Evolutionary conservation across 1,284 basidiomycete species (phyloP), one percentile per base, ranked within the genome.

Genomic region (Tylopilus orsonianus): DNA sequence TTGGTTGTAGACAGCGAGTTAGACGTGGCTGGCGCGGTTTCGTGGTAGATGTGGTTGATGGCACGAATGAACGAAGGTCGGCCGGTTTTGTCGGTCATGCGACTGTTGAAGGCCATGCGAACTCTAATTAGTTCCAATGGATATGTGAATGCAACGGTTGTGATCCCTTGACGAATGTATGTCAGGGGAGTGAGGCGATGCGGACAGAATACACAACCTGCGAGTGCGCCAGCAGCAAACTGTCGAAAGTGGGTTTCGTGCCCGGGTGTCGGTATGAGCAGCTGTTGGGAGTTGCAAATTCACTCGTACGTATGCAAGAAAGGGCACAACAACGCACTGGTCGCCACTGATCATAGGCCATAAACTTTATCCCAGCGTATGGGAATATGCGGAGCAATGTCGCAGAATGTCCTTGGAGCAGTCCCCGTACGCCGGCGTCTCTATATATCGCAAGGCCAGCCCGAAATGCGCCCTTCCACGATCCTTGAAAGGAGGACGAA

Each of bases 101-200:
- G 79, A 4, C 91, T 97, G 56, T 92, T 81, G 64, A 90, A 97
- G 0, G 97, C 97, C 76, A 99, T 83, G 46, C 97, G 86, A 13
- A 99, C 97, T 41, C 97, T 88, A 49, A 98, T 87, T 36, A 99
- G 75, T 61, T 99, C 97, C 53, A 99, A 78, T 2, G 96, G 97
- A 68, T 99, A 99, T 46, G 96, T 97, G 61, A 90, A 79, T 49
- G 92, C 80, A 24, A 98, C 93, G 24, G 94, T 94, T 23, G 86
- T 80, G 41, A 91, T 87, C 43, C 93, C 93, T 92, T 56, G n/a
- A 24, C 8, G 32, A 18, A 24, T 9, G 18, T 8, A 23, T 23
- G 36, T 44, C 19, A 35, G 41, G 22, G 19, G 26, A 26, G 20
- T 20, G 2, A 30, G 44, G 18, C 3, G 2, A 8, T 41, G 8